Evolutionary conservation across 352 stramenopile genomes (phyloP), one percentile per base, ranked within the genome.

Genomic region (Globisporangium abappressorium): DNA sequence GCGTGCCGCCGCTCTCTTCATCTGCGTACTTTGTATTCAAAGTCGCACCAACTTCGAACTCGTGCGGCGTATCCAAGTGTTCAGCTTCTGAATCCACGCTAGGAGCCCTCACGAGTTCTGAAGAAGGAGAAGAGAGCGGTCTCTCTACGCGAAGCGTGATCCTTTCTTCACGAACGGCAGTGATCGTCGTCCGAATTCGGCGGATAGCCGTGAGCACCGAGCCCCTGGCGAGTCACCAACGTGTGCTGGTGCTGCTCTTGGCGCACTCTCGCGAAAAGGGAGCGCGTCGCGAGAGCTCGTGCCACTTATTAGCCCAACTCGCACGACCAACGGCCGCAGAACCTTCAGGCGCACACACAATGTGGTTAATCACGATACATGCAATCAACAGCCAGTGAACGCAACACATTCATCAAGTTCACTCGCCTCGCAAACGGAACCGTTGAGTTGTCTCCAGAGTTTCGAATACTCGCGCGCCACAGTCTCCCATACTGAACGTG

Each of bases 381-480:
- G 3, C 22, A 57, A 33, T 9, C 34, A 11, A 51, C 36, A 30
- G 24, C 33, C 9, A 9, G 3, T 49, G 2, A 12, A 49, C 14
- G 18, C 41, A 49, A 62, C 12, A 62, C 9, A 62, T 34, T 4
- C 30, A 33, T 18, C 5, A 22, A 9, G 18, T 3, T 12, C 36
- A 11, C 49, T 70, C 24, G 89, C 80, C 9, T 85, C 75, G 24
- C 71, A 70, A 22, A 81, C 79, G 3, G 79, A 69, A 2, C 72
- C 76, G 49, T 65, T 82, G 3, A 90, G 60, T 12, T 63, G 53
- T 14, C 72, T 24, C 70, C 73, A 85, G 3, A 93, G 65, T 9
- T 72, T 65, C 14, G 76, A 71, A 38, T 80, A 90, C 33, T 88
- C 72, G 7, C 34, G 24, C 20, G 70, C 64, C 30, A 92, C 60